Percentiles rank a stretch among this genome's conserved stretches.
These are phyloP conservation scores for Tilletiopsis washingtonensis DNA, from an alignment of 1,284 basidiomycete species.

Conservation along the genomic window DNA sequence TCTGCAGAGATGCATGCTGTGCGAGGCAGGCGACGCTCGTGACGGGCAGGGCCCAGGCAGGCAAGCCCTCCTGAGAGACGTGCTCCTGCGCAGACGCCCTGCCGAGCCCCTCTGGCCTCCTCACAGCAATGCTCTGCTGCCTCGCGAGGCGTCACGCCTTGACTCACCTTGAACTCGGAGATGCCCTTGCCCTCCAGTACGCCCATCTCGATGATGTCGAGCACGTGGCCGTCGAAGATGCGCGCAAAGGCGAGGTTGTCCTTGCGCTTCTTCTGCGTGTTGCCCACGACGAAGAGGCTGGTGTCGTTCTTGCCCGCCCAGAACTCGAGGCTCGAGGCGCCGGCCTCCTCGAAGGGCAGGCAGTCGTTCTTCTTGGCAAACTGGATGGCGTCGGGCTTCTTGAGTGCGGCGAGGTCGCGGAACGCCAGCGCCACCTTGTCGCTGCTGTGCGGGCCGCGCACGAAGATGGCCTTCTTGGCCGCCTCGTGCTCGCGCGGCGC, in stretches of 20 bases:
- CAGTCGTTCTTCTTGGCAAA: constrained; percentile 93
- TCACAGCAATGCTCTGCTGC: no score
- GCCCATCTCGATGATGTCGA: constrained; percentile 93
- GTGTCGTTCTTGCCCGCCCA: constrained; percentile 94
- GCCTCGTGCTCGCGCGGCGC: constrained; percentile 79
- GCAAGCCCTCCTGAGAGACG: neutral
- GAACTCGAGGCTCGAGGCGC: constrained; percentile 67
- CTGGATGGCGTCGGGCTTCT: constrained; percentile 61
- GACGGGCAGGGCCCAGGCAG: neutral
- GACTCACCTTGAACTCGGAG: constrained; percentile 69
- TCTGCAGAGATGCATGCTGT: no score
- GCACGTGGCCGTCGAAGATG: constrained; percentile 75
- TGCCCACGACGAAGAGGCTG: constrained; percentile 78
- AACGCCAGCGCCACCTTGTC: constrained; percentile 71
- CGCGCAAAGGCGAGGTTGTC: constrained; percentile 77
- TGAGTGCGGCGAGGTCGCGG: constrained; percentile 57
- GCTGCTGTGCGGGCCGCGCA: constrained; percentile 76
- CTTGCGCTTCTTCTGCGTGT: constrained; percentile 90
- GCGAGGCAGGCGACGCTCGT: neutral
- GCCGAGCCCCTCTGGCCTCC: no score
- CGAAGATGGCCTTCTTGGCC: constrained; percentile 74
- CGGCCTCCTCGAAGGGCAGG: constrained; percentile 77
- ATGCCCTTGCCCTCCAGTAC: constrained; percentile 73
- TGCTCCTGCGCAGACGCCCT: no score
- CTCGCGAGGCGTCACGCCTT: no score